A percentile compares a stretch with the other conserved stretches of the same genome.
Evolutionary conservation across 2,329 filamentous ascomycete species (phyloP).

Genomic region (Neofusicoccum cordaticola): DNA sequence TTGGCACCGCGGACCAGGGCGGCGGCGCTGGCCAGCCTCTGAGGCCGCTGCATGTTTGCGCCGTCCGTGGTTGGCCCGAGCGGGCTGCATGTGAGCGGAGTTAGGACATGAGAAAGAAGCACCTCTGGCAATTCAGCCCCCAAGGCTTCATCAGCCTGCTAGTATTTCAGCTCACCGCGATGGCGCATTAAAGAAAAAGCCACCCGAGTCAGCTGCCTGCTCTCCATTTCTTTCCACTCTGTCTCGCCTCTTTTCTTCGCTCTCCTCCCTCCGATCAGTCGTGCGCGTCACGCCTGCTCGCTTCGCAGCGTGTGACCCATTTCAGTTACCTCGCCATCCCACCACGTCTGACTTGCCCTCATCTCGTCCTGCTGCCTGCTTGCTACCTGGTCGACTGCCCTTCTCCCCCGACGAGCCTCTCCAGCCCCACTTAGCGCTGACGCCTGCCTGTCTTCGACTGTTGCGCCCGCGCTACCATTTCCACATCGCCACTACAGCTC

Average conservation of each 20-base stretch:
- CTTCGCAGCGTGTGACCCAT: slow-evolving; percentile 8
- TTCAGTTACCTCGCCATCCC: slow-evolving; percentile 11
- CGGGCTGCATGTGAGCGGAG: neutral
- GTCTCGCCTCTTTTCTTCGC: neutral
- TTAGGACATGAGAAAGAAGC: neutral
- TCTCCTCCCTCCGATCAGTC: neutral
- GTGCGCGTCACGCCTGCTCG: slow-evolving; percentile 13
- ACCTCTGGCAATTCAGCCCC: neutral
- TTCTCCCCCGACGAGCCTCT: neutral
- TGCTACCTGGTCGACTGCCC: neutral
- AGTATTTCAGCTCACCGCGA: neutral
- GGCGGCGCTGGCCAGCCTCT: neutral
- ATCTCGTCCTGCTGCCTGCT: slow-evolving; percentile 2
- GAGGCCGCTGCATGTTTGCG: neutral
- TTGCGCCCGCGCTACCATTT: neutral
- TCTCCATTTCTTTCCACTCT: neutral
- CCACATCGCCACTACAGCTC: neutral
- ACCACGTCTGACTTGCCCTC: neutral
- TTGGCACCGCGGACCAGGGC: neutral
- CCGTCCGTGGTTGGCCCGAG: neutral
- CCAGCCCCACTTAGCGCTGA: slow-evolving; percentile 6
- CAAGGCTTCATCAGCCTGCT: slow-evolving; percentile 6
- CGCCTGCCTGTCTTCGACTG: neutral
- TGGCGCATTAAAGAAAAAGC: neutral
- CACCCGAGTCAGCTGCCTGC: slow-evolving; percentile 11